phyloP scores from a whole-genome alignment of 768 basidiomycete genomes.

The Leucosporidium yakuticum region DNA sequence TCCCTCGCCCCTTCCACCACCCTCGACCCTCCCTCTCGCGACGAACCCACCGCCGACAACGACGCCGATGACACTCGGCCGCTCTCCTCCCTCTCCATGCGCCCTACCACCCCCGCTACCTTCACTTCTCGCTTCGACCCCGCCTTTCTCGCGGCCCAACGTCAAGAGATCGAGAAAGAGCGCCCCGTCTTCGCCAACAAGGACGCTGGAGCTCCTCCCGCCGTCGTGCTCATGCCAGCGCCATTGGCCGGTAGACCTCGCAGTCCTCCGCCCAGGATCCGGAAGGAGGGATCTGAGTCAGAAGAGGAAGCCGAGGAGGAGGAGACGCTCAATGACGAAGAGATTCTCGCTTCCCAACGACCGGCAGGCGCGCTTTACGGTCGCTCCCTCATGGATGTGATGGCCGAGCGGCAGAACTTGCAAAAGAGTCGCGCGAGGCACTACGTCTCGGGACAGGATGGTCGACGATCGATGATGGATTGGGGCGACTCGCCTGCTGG shows the following conservation, averaged over 20 bases:
- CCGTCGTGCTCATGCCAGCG: slow-evolving; percentile 28
- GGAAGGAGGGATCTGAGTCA: slow-evolving; percentile 18
- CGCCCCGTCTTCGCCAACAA: slow-evolving; percentile 21
- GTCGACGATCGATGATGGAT: slow-evolving; percentile 26
- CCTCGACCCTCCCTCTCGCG: no score
- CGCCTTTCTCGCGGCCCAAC: slow-evolving; percentile 14
- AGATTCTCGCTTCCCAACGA: slow-evolving; percentile 2
- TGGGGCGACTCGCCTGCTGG: slow-evolving; percentile 6
- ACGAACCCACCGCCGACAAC: background rate
- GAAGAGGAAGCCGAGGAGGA: background rate
- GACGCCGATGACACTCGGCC: background rate
- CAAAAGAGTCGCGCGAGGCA: slow-evolving; percentile 13
- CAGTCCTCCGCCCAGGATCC: background rate
- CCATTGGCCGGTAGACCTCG: slow-evolving; percentile 22
- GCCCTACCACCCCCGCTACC: slow-evolving; percentile 8
- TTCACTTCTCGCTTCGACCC: slow-evolving; percentile 33
- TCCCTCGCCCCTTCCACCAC: background rate
- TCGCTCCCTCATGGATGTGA: slow-evolving; percentile 30
- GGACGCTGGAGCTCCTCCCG: slow-evolving; percentile 23
- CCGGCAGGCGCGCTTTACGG: slow-evolving; percentile 32
- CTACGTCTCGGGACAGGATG: slow-evolving; percentile 21
- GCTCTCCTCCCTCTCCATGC: slow-evolving; percentile 1
- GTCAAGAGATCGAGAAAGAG: slow-evolving; percentile 16
- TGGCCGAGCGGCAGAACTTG: slow-evolving; percentile 21
- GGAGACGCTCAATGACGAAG: background rate